phyloP scores from a whole-genome alignment of 2,329 filamentous ascomycete species.

The Xylaria sp. region DNA sequence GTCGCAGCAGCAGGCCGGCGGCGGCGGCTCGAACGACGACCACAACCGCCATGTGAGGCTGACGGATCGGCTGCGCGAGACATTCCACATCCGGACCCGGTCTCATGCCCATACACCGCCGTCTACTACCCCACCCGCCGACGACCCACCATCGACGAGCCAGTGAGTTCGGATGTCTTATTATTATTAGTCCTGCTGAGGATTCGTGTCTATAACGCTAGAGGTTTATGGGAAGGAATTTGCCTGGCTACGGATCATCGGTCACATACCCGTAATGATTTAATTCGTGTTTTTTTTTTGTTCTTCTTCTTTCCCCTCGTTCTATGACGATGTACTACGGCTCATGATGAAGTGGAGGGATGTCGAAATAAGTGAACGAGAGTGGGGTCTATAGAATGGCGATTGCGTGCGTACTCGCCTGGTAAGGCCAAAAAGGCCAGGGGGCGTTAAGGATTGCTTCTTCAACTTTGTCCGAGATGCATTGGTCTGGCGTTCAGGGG shows the following conservation, averaged over 20 bases:
- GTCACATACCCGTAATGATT: background rate
- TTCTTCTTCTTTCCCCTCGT: too few species aligned
- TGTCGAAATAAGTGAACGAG: background rate
- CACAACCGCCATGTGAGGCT: conserved; percentile 47
- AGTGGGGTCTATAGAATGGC: background rate
- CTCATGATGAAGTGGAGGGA: background rate
- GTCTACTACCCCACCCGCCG: conserved; percentile 22
- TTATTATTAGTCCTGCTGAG: background rate
- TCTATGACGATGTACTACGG: background rate
- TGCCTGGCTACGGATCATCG: conserved; percentile 6
- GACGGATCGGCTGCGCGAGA: conserved; percentile 54
- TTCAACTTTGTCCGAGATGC: background rate
- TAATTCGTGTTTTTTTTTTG: background rate
- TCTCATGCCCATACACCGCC: too few species aligned
- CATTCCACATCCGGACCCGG: conserved; percentile 55
- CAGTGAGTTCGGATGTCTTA: conserved; percentile 2
- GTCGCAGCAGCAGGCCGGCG: conserved; percentile 40
- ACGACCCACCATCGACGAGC: conserved; percentile 7
- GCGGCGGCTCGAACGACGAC: conserved; percentile 40
- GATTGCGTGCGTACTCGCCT: background rate
- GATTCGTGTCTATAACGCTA: background rate
- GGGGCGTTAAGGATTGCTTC: too few species aligned
- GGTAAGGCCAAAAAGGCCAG: background rate
- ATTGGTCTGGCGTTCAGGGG: background rate
- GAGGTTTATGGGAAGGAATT: conserved; percentile 15